Evolutionary conservation across 805 yeast genomes (phyloP), one percentile per base, ranked within the genome.

Genomic region (Candida argentea): DNA sequence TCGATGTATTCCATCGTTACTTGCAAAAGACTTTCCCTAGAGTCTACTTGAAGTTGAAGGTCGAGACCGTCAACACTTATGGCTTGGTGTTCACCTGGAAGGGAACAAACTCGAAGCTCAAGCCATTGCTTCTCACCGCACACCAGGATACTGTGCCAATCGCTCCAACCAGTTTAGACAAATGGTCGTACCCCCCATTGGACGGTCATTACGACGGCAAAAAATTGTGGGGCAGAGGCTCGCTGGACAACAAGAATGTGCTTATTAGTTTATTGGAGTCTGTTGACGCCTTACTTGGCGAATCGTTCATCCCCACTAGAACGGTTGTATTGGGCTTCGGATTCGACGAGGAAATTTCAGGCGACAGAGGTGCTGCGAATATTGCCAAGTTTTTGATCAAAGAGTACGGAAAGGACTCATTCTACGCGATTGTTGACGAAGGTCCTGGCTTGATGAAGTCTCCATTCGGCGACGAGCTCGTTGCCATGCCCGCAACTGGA

Each of bases 121-220:
- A 77, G 46, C 93, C 94, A 9, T 39, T 76, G 16, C 44, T 83
- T 51, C 57, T 81, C 28, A 70, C 79, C 43, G 87, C 89, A 1
- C 94, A 83, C 47, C 79, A 72, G 48, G 93, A 82, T 43, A 83
- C 77, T 4, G 94, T 83, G 14, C 93, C 94, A 1, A 78, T 80
- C 6, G 80, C 74, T 40, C 47, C 51, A 9, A 68, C 65, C 17
- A 73, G 85, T 0, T 50, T 62, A 29, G 50, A 45, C 16, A 58
- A 69, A 31, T 83, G 93, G 93, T 54, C 55, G 1, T 61, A 71
- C 44, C 76, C 75, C 7, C 93, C 94, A 3, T 79, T 73, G 33
- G 50, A 40, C 8, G 65, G 61, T 3, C 57, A 66, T 40, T 81
- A 58, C 44, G 93, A 84, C 41, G 86, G 84, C 10, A 57, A 62